Evolutionary conservation across 306 rosid species (phyloP).

Genomic region (Acacia confusa): DNA sequence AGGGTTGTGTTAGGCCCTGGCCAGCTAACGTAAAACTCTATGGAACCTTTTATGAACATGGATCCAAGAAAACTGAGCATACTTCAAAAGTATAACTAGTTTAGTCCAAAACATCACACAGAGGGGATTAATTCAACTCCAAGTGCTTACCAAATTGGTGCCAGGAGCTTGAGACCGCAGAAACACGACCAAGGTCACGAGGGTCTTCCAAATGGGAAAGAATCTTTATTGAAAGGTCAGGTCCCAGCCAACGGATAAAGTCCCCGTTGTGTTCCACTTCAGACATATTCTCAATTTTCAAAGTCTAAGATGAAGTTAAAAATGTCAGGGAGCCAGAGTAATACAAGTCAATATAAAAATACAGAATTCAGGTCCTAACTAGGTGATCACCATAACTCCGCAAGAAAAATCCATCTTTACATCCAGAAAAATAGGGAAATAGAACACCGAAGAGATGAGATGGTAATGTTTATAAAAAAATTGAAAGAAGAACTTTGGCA

Average conservation of each 20-base stretch:
- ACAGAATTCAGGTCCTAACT: neutral
- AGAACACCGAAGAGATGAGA: neutral
- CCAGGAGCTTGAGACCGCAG: constrained; percentile 57
- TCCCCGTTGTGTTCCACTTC: constrained; percentile 35
- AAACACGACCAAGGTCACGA: constrained; percentile 56
- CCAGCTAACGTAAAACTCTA: too few species aligned
- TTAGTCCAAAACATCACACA: constrained; percentile 12
- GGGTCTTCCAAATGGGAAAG: constrained; percentile 61
- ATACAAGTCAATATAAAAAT: neutral
- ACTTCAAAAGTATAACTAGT: neutral
- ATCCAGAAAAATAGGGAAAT: constrained; percentile 6
- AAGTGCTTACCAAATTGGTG: constrained; percentile 49
- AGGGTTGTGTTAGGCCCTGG: too few species aligned
- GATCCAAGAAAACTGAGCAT: neutral
- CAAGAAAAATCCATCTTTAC: neutral
- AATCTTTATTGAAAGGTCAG: constrained; percentile 51
- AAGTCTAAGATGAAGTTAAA: constrained; percentile 26
- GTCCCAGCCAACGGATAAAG: constrained; percentile 49
- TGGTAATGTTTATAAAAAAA: neutral
- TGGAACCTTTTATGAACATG: too few species aligned
- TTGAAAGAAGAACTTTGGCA: constrained; percentile 8
- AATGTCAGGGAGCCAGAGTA: constrained; percentile 24
- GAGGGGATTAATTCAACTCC: constrained; percentile 8
- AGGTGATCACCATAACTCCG: neutral
- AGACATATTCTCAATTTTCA: constrained; percentile 37